A percentile compares a stretch with the other conserved stretches of the same genome.
Conservation (phyloP, 208 protist species). For the Blastocrithidia nonstop region DNA sequence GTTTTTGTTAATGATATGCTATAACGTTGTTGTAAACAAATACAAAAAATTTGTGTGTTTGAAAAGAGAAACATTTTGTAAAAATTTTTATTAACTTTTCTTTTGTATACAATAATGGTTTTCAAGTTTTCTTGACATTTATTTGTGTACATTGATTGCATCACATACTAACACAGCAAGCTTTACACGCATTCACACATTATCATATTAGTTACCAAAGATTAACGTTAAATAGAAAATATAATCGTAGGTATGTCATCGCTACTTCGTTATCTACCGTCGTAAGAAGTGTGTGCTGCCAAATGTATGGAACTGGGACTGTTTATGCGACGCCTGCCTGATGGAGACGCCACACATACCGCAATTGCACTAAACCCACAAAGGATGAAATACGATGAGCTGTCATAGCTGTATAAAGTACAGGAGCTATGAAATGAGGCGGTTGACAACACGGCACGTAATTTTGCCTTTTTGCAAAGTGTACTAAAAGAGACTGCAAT, state of each 20-base stretch:
- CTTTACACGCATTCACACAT: not conserved
- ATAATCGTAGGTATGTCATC: too few relatives aligned
- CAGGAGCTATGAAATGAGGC: slow-evolving; percentile 74
- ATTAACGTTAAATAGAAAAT: slow-evolving; percentile 3
- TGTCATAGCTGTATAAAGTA: slow-evolving; percentile 16
- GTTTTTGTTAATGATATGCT: too few relatives aligned
- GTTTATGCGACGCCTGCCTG: slow-evolving; percentile 29
- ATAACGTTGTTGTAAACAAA: too few relatives aligned
- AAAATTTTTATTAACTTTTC: too few relatives aligned
- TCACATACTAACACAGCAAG: not conserved
- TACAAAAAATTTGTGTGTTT: too few relatives aligned
- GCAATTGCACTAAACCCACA: slow-evolving; percentile 43
- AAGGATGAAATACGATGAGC: slow-evolving; percentile 16
- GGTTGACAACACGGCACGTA: slow-evolving; percentile 58
- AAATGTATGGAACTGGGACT: slow-evolving; percentile 65
- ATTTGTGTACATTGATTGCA: too few relatives aligned
- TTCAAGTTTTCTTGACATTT: too few relatives aligned
- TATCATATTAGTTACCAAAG: not conserved
- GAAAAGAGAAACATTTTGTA: too few relatives aligned
- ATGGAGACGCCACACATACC: slow-evolving; percentile 22
- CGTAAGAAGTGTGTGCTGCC: slow-evolving; percentile 38
- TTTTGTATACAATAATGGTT: too few relatives aligned
- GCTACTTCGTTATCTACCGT: too few relatives aligned
- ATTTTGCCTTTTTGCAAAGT: slow-evolving; percentile 38
- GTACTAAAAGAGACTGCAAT: slow-evolving; percentile 39